A percentile compares a stretch with the other conserved stretches of the same genome.
Conservation (phyloP, 73 alveolate genomes). For the Symbiodinium natans region DNA sequence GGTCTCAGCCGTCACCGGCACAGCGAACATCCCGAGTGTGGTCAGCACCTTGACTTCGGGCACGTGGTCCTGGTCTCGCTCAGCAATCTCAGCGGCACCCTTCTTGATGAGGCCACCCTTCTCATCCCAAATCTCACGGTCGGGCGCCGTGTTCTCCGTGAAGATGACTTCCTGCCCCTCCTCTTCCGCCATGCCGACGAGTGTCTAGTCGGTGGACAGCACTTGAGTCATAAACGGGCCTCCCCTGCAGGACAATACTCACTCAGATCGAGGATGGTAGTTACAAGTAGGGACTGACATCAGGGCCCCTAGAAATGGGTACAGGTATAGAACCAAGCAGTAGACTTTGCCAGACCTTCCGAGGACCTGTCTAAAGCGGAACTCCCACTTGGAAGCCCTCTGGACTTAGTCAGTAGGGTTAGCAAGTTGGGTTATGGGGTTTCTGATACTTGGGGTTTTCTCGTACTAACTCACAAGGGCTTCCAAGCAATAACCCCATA, state of each 20-base stretch:
- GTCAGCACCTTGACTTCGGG: slow-evolving; percentile 90
- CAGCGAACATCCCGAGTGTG: slow-evolving; percentile 89
- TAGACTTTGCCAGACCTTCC: too few relatives aligned
- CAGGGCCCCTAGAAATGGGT: too few relatives aligned
- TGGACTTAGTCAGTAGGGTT: too few relatives aligned
- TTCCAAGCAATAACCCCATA: too few relatives aligned
- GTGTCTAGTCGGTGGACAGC: background rate
- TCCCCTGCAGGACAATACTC: background rate
- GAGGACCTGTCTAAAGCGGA: too few relatives aligned
- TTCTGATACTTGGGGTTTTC: too few relatives aligned
- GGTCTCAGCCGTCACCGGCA: slow-evolving; percentile 91
- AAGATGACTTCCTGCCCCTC: background rate
- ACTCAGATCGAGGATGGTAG: too few relatives aligned
- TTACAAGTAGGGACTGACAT: too few relatives aligned
- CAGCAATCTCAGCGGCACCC: slow-evolving; percentile 91
- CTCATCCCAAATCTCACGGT: slow-evolving; percentile 94
- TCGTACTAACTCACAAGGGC: too few relatives aligned
- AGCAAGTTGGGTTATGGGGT: too few relatives aligned
- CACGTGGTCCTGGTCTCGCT: slow-evolving; percentile 93
- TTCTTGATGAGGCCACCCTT: slow-evolving; percentile 90
- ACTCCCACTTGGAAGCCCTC: too few relatives aligned
- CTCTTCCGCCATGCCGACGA: slow-evolving; percentile 1
- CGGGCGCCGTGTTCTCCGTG: slow-evolving; percentile 79
- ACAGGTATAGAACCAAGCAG: too few relatives aligned
- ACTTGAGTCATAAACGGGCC: background rate